Base-by-base conservation (phyloP, 768 basidiomycete species). In the Tephrocybe sp. region DNA sequence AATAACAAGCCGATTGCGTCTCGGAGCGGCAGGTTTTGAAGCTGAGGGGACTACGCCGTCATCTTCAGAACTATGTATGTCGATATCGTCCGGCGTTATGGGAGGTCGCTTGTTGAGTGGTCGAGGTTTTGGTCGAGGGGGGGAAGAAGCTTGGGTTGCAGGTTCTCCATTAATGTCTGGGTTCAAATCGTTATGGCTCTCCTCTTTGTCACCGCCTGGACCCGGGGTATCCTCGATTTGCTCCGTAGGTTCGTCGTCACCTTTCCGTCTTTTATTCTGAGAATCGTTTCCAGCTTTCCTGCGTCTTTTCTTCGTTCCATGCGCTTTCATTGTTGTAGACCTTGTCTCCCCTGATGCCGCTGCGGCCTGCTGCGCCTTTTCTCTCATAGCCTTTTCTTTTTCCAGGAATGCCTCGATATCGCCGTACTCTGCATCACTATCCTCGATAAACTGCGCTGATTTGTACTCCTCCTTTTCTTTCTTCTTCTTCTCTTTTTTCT, bases 391-490 rank as follows among this genome's bases (percentile, higher is more conserved):
- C 59, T 77, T 79, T 68, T 95, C 94, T 59, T 76, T 79, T 66
- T 76, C 85, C 49, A 93, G 80, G 76, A 97, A 97, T 4, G 75
- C 80, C 42, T 88, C 85, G 65, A 92, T 86, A 61, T 88, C 84
- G 13, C 79, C 27, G 11, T 82, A 82, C 64, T 91, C 90, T 47
- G 75, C 85, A 59, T 97, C 94, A 54, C 89, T 91, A 68, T 97
- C 93, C 61, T 88, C 84, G 63, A 95, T 93, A 64, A 94, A 90
- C 64, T 91, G 86, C 9, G 91, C 91, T 6, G 87, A 90, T 65
- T 92, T 93, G 75, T 89, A 94, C 51, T 73, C 53, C 49, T 71
- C 69, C 55, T 73, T 73, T 52, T 77, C 73, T 53, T 87, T 88
- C 47, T 69, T 72, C 69, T 83, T 78, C 63, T 80, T 79, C 63